Evolutionary conservation across 306 rosid species (phyloP).

Genomic region (Styphnolobium japonicum): DNA sequence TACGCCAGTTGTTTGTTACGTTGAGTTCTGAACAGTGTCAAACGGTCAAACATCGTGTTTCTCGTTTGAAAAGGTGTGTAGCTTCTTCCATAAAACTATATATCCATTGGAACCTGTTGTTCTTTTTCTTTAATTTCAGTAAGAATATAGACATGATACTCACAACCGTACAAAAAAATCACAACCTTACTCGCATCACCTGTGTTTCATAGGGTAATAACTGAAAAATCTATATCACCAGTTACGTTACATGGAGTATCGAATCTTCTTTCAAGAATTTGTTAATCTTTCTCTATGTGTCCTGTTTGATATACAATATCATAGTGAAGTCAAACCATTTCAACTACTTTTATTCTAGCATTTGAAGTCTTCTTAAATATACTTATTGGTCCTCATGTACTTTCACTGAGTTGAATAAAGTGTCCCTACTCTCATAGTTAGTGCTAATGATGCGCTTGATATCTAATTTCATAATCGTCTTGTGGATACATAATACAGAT

Average conservation of each 20-base stretch:
- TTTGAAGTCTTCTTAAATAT: not conserved
- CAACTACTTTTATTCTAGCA: not conserved
- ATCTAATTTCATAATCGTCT: not conserved
- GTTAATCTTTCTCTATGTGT: not conserved
- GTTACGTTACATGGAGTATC: not conserved
- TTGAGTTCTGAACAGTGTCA: constrained; percentile 58
- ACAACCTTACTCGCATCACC: too few relatives aligned
- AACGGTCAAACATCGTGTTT: constrained; percentile 56
- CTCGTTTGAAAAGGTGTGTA: constrained; percentile 53
- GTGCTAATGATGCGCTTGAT: not conserved
- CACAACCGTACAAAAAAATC: not conserved
- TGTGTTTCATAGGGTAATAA: not conserved
- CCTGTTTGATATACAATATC: not conserved
- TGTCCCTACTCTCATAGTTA: not conserved
- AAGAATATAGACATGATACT: not conserved
- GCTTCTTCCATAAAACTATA: not conserved
- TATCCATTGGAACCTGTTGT: not conserved
- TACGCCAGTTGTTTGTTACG: constrained; percentile 69
- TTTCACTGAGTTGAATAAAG: not conserved
- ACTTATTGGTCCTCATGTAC: not conserved
- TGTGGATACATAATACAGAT: constrained; percentile 26
- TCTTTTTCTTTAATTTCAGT: not conserved
- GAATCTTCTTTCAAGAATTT: not conserved
- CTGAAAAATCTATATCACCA: too few relatives aligned
- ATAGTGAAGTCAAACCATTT: not conserved